Percentiles rank a stretch among this genome's conserved stretches.
phyloP scores from a whole-genome alignment of 192 early-diverging fungal genomes.

The Coemansia sp. region DNA sequence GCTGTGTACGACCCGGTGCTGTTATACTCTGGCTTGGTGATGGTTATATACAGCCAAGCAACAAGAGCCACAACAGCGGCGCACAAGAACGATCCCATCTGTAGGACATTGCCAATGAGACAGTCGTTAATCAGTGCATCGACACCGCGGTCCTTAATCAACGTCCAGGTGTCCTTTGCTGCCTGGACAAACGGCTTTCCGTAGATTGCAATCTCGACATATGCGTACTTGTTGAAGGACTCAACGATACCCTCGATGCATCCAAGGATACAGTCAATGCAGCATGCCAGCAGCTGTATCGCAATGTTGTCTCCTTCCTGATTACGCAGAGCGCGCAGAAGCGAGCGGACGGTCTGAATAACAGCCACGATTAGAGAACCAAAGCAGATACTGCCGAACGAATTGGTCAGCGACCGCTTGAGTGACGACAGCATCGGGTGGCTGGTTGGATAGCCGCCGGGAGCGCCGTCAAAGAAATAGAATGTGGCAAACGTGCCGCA shows the following conservation, averaged over 20 bases:
- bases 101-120: constrained; percentile 82
- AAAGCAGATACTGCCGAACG: constrained; percentile 75
- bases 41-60: constrained; percentile 54
- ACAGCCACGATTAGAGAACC: constrained; percentile 58
- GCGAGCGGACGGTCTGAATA: constrained; percentile 66
- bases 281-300: constrained; percentile 63
- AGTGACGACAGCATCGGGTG: constrained; percentile 63
- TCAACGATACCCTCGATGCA: constrained; percentile 76
- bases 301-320: constrained; percentile 56
- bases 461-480: constrained; percentile 67
- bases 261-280: constrained; percentile 71
- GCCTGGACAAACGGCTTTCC: constrained; percentile 68
- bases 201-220: constrained; percentile 88
- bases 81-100: constrained; percentile 67
- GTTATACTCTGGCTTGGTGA: constrained; percentile 56
- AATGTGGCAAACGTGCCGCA: constrained; percentile 76
- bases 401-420: constrained; percentile 67
- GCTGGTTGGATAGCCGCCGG: constrained; percentile 56
- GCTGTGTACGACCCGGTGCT: constrained; percentile 31
- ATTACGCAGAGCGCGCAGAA: constrained; percentile 55
- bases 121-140: constrained; percentile 85
- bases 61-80: constrained; percentile 61
- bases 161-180: constrained; percentile 78
- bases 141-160: constrained; percentile 76
- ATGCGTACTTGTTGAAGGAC: constrained; percentile 86